These are phyloP conservation scores for Aspergillus pseudonomiae DNA, from an alignment of 2,329 filamentous ascomycete genomes.

Conservation along the genomic window DNA sequence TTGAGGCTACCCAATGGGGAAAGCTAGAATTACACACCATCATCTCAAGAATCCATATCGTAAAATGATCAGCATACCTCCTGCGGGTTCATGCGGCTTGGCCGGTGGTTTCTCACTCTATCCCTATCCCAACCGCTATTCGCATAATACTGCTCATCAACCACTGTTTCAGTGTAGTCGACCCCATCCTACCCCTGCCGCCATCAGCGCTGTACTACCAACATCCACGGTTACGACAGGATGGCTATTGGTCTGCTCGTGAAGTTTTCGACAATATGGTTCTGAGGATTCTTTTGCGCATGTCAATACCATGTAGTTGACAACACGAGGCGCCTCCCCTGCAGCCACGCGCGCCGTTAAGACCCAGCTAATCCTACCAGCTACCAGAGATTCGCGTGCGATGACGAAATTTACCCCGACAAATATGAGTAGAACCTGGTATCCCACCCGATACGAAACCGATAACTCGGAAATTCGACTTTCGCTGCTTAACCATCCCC, in stretches of 20 bases:
- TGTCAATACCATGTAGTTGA: neutral
- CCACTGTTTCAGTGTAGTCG: neutral
- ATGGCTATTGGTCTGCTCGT: neutral
- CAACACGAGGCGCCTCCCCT: neutral
- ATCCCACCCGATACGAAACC: neutral
- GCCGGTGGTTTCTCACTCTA: neutral
- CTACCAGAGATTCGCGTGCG: neutral
- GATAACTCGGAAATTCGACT: neutral
- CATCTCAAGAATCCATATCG: neutral
- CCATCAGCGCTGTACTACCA: neutral
- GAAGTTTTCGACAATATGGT: neutral
- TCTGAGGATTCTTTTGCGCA: neutral
- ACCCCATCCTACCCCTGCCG: neutral
- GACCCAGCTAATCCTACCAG: neutral
- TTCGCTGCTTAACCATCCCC: neutral
- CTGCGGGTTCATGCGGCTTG: neutral
- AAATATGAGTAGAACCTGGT: neutral
- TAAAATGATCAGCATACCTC: neutral
- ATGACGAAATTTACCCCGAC: neutral
- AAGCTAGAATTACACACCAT: neutral
- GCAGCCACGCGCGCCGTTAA: neutral
- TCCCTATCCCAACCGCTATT: neutral
- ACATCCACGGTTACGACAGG: neutral
- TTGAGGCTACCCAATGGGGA: neutral
- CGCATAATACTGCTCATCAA: neutral